phyloP scores from a whole-genome alignment of 768 basidiomycete genomes.

The Boletellus ananas region DNA sequence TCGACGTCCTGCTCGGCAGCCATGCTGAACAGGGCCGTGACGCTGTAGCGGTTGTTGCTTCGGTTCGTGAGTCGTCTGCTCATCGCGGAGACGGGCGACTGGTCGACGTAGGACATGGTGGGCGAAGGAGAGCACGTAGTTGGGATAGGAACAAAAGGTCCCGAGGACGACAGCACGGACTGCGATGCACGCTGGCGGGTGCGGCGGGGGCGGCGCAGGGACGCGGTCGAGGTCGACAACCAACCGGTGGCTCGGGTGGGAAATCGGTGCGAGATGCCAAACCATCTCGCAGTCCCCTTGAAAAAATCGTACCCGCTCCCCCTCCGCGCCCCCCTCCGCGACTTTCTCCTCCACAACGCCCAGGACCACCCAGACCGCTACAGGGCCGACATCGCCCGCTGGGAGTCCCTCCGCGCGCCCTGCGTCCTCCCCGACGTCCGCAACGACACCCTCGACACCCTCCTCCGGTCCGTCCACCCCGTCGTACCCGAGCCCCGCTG shows the following conservation, averaged over 20 bases:
- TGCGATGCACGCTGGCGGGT: neutral
- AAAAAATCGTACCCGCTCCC: conserved; percentile 62
- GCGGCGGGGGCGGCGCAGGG: conserved; percentile 2
- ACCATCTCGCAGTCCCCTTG: conserved; percentile 70
- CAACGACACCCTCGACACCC: conserved; percentile 45
- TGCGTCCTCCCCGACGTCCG: conserved; percentile 55
- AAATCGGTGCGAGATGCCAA: too few relatives aligned
- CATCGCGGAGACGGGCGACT: conserved; percentile 59
- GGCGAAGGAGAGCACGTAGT: neutral
- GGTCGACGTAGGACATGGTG: conserved; percentile 59
- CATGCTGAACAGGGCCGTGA: conserved; percentile 95
- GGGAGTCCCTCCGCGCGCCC: conserved; percentile 62
- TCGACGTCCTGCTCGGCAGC: conserved; percentile 98
- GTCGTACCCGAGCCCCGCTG: neutral
- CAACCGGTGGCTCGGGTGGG: conserved; percentile 12
- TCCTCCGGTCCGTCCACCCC: conserved; percentile 52
- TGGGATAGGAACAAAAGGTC: conserved; percentile 7
- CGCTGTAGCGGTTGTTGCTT: conserved; percentile 94
- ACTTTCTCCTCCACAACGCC: conserved; percentile 64
- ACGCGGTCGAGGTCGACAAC: conserved; percentile 1
- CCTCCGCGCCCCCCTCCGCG: conserved; percentile 52
- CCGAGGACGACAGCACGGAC: neutral
- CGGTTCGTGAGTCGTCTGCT: conserved; percentile 80
- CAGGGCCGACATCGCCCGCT: conserved; percentile 67
- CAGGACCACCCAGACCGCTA: conserved; percentile 84